These are phyloP conservation scores for Mortierella polycephala DNA, from an alignment of 371 early-diverging fungal genomes.

Conservation along the genomic window DNA sequence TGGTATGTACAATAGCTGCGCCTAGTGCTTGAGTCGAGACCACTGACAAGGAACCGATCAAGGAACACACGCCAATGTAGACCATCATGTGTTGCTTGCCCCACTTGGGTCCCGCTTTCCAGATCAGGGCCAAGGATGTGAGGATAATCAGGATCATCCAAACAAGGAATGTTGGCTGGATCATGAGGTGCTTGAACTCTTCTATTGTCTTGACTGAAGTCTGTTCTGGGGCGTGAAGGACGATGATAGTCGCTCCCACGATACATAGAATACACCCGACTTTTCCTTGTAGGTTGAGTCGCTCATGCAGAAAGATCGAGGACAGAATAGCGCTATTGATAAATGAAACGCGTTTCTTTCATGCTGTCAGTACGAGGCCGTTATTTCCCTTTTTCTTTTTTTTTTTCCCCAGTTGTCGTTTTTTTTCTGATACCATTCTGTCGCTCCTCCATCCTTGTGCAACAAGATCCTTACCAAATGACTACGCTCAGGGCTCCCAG, in stretches of 20 bases:
- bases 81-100: constrained; percentile 91
- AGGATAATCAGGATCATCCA: constrained; percentile 76
- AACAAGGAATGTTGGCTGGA: constrained; percentile 84
- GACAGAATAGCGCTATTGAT: constrained; percentile 85
- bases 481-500: constrained; percentile 93
- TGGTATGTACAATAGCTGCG: constrained; percentile 88
- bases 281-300: constrained; percentile 86
- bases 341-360: too few relatives aligned
- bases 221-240: constrained; percentile 93
- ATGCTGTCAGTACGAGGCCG: too few relatives aligned
- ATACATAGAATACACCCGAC: constrained; percentile 93
- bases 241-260: constrained; percentile 90
- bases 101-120: constrained; percentile 83
- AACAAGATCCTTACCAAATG: constrained; percentile 57
- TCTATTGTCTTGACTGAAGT: constrained; percentile 81
- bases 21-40: constrained; percentile 95
- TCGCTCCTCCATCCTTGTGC: background rate
- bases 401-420: too few relatives aligned
- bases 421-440: background rate
- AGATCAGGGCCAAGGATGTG: constrained; percentile 73
- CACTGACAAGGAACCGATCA: constrained; percentile 94
- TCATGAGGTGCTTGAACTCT: constrained; percentile 77
- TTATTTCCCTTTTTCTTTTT: too few relatives aligned
- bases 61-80: constrained; percentile 88
- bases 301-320: constrained; percentile 89